Conservation (phyloP, 306 rosid species). For the Castanospermum australe region DNA sequence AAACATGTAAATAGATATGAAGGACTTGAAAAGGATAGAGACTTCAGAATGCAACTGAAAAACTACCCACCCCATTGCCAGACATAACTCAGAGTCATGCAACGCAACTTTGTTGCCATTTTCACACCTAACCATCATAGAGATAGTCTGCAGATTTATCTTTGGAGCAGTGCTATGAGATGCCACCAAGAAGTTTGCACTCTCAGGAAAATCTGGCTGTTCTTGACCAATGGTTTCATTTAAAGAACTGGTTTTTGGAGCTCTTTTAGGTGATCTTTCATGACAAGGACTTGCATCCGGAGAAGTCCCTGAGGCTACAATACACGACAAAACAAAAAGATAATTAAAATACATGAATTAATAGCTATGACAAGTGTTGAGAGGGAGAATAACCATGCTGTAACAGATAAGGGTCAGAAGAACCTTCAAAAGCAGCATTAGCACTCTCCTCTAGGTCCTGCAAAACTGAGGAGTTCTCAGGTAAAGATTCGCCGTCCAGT, state of each 20-base stretch:
- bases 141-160: neutral
- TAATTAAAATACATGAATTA: neutral
- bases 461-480: conserved; percentile 40
- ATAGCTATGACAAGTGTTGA: neutral
- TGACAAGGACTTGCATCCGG: conserved; percentile 19
- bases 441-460: conserved; percentile 36
- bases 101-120: conserved; percentile 23
- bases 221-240: conserved; percentile 29
- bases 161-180: conserved; percentile 31
- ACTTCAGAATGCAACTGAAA: neutral
- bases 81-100: conserved; percentile 31
- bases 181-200: conserved; percentile 4
- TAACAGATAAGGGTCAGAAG: conserved; percentile 10
- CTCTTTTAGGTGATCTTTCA: conserved; percentile 39
- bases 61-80: conserved; percentile 59
- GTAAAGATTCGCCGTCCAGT: conserved; percentile 24
- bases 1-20: neutral
- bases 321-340: conserved; percentile 17
- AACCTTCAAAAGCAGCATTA: conserved; percentile 54
- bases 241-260: conserved; percentile 29
- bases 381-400: neutral
- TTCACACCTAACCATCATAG: conserved; percentile 32
- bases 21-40: neutral
- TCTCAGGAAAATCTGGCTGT: conserved; percentile 19
- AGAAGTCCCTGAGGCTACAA: conserved; percentile 27